Conservation (phyloP, 345 rosid genomes). For the Sonneratia alba region DNA sequence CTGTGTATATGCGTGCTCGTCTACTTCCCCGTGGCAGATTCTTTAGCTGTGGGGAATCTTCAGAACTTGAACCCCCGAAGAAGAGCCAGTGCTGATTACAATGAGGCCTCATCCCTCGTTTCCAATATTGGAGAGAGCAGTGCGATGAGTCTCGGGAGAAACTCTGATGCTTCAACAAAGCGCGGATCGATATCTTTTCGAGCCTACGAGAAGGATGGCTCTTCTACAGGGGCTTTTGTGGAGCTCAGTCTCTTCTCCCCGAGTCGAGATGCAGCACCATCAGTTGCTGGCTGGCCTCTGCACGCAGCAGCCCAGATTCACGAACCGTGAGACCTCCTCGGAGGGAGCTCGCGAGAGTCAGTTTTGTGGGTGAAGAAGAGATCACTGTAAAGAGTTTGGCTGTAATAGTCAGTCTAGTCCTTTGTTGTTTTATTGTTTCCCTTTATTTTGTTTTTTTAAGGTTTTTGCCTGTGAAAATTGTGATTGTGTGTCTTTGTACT, state of each 20-base stretch:
- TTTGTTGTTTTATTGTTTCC: background rate
- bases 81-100: conserved; percentile 34
- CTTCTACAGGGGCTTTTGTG: conserved; percentile 33
- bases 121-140: conserved; percentile 46
- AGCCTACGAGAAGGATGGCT: conserved; percentile 32
- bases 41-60: conserved; percentile 64
- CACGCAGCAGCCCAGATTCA: background rate
- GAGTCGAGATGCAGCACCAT: background rate
- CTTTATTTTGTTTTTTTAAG: background rate
- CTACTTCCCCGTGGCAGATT: conserved; percentile 81
- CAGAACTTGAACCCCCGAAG: conserved; percentile 54
- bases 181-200: conserved; percentile 63
- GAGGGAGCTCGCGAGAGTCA: conserved; percentile 31
- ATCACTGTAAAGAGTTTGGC: conserved; percentile 1
- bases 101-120: conserved; percentile 45
- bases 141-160: conserved; percentile 34
- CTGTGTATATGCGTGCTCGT: conserved; percentile 77
- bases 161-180: conserved; percentile 52
- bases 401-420: background rate
- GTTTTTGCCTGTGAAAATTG: background rate
- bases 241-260: conserved; percentile 70
- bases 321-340: conserved; percentile 13
- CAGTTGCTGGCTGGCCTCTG: background rate
- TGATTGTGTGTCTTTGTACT: background rate
- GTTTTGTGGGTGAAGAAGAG: conserved; percentile 47